Evolutionary conservation across 768 basidiomycete species (phyloP).

Genomic region (Solioccasus polychromus): DNA sequence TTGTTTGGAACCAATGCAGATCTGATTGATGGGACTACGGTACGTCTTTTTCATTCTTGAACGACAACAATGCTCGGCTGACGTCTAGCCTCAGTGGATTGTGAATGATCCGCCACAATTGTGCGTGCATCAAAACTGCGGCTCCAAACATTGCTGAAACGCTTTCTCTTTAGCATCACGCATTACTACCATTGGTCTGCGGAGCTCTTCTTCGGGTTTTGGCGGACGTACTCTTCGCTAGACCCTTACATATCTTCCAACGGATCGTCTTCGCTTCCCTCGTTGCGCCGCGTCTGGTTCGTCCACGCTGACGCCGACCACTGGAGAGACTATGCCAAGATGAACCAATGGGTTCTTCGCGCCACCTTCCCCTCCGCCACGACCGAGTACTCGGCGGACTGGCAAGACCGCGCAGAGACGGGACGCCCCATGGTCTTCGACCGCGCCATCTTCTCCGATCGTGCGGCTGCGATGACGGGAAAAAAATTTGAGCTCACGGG

Average conservation of each 20-base stretch:
- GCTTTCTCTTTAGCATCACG: conserved; percentile 52
- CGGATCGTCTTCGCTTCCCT: conserved; percentile 71
- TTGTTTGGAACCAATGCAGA: conserved; percentile 75
- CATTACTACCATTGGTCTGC: conserved; percentile 96
- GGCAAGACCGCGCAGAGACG: conserved; percentile 73
- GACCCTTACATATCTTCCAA: conserved; percentile 63
- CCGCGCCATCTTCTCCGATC: conserved; percentile 84
- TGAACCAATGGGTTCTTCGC: conserved; percentile 87
- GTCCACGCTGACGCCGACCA: conserved; percentile 67
- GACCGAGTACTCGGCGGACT: conserved; percentile 81
- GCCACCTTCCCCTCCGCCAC: conserved; percentile 76
- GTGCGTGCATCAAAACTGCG: conserved; percentile 40
- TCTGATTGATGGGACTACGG: conserved; percentile 74
- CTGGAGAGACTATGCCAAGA: conserved; percentile 88
- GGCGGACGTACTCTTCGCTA: conserved; percentile 85
- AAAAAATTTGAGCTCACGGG: conserved; percentile 64
- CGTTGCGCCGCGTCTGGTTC: conserved; percentile 75
- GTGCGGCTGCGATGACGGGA: conserved; percentile 78
- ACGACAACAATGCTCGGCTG: neutral
- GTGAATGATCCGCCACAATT: conserved; percentile 86
- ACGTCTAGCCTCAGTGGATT: conserved; percentile 52
- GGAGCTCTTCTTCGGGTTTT: conserved; percentile 88
- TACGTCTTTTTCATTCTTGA: conserved; percentile 32
- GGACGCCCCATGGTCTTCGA: conserved; percentile 75
- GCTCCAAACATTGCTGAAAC: neutral